These are phyloP conservation scores for Massariosphaeria phaeospora DNA, from an alignment of 495 filamentous ascomycete species.

Conservation along the genomic window DNA sequence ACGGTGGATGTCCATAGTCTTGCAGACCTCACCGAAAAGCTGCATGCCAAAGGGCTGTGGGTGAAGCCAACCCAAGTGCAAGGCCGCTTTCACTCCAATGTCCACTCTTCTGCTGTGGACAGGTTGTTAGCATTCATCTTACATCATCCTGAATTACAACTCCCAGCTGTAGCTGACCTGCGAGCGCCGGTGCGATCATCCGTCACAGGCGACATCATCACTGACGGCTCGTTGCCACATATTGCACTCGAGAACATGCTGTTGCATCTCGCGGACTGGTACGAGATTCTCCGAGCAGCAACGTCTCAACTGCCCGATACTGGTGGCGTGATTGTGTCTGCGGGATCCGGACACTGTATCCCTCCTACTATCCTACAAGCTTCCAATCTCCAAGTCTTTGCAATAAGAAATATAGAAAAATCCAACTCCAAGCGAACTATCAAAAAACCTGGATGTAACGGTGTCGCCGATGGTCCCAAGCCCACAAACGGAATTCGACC, in stretches of 20 bases:
- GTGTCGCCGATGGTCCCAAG: neutral
- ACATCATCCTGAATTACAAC: neutral
- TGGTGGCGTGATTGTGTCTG: neutral
- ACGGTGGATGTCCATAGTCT: neutral
- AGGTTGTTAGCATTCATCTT: neutral
- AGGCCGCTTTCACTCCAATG: slow-evolving; percentile 4
- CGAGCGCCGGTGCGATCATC: neutral
- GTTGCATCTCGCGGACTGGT: neutral
- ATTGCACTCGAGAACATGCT: neutral
- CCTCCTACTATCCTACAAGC: neutral
- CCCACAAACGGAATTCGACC: neutral
- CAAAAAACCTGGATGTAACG: neutral
- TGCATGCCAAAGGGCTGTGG: neutral
- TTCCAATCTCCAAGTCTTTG: neutral
- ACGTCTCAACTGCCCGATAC: neutral
- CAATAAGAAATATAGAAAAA: neutral
- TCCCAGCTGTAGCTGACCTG: neutral
- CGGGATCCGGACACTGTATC: neutral
- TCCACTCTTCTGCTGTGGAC: neutral
- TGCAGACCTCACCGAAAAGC: neutral
- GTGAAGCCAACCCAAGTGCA: neutral
- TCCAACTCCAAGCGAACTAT: neutral
- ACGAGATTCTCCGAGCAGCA: neutral
- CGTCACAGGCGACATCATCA: neutral
- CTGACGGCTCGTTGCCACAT: neutral